These are phyloP conservation scores for Cladophialophora bantiana DNA, from an alignment of 2,329 filamentous ascomycete genomes.

Conservation along the genomic window DNA sequence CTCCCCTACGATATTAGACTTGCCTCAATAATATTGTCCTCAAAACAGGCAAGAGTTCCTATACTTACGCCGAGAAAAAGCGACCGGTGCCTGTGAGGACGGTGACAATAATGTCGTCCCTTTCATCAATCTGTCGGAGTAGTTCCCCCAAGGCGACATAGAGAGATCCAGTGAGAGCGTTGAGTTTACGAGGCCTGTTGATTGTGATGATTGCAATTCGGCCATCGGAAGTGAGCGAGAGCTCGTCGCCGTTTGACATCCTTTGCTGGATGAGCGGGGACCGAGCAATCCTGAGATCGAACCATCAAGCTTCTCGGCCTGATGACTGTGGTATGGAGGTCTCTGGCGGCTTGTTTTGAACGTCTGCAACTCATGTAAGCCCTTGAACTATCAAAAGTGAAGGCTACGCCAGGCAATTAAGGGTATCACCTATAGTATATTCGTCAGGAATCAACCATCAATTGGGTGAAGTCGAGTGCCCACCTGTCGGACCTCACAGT, in stretches of 20 bases:
- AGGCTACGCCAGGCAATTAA: too few species aligned
- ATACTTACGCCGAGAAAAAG: slow-evolving; percentile 80
- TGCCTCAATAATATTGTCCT: not conserved
- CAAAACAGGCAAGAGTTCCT: slow-evolving; percentile 3
- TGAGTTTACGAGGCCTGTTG: slow-evolving; percentile 83
- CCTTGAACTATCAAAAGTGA: too few species aligned
- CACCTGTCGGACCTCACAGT: too few species aligned
- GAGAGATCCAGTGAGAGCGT: slow-evolving; percentile 72
- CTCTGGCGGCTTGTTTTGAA: too few species aligned
- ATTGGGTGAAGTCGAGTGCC: too few species aligned
- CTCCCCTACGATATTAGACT: slow-evolving; percentile 6
- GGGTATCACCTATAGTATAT: too few species aligned
- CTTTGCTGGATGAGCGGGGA: not conserved
- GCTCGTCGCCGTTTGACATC: not conserved
- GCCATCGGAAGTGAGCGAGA: not conserved
- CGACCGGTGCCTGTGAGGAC: slow-evolving; percentile 80
- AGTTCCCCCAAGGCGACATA: slow-evolving; percentile 79
- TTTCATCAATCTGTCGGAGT: slow-evolving; percentile 76
- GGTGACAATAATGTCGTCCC: slow-evolving; percentile 82
- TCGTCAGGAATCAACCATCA: too few species aligned
- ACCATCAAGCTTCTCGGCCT: not conserved
- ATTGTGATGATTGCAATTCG: slow-evolving; percentile 78
- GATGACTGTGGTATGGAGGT: not conserved
- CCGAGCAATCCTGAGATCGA: not conserved
- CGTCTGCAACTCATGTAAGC: too few species aligned